These are phyloP conservation scores for Mycena pura DNA, from an alignment of 768 basidiomycete genomes.

Conservation along the genomic window DNA sequence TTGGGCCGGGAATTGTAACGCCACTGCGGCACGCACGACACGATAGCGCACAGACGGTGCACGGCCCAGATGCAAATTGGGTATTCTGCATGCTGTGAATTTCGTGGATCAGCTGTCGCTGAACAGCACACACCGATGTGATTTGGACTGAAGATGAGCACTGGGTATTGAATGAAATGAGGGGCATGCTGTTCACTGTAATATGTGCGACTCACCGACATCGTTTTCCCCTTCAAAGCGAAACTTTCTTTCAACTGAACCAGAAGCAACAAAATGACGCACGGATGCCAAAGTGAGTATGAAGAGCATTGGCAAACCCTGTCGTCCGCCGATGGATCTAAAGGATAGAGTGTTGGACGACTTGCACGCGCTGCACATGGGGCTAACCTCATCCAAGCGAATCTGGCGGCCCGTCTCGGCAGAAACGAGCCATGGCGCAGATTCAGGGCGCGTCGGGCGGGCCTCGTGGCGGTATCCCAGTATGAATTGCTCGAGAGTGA, in stretches of 20 bases:
- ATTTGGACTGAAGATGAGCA: background rate
- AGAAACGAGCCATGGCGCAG: conserved; percentile 1
- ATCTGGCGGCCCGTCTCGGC: background rate
- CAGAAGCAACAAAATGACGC: background rate
- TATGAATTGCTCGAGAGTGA: conserved; percentile 2
- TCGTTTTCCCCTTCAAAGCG: background rate
- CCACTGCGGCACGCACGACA: conserved; percentile 51
- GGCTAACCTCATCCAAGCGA: background rate
- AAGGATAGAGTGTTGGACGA: background rate
- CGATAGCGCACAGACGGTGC: conserved; percentile 47
- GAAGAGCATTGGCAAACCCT: background rate
- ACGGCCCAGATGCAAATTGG: conserved; percentile 33
- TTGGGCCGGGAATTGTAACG: too few relatives aligned
- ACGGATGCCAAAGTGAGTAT: background rate
- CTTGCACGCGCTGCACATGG: background rate
- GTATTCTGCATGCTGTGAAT: background rate
- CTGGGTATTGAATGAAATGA: background rate
- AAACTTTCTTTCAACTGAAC: background rate
- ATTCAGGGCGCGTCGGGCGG: background rate
- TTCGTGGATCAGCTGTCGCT: background rate
- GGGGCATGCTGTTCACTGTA: background rate
- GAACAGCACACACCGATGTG: background rate
- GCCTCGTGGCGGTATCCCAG: background rate
- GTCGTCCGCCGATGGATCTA: background rate
- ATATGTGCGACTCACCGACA: background rate